A percentile compares a stretch with the other conserved stretches of the same genome.
Evolutionary conservation across 2,329 filamentous ascomycete genomes (phyloP).

Genomic region (Hypoxylon sp.): DNA sequence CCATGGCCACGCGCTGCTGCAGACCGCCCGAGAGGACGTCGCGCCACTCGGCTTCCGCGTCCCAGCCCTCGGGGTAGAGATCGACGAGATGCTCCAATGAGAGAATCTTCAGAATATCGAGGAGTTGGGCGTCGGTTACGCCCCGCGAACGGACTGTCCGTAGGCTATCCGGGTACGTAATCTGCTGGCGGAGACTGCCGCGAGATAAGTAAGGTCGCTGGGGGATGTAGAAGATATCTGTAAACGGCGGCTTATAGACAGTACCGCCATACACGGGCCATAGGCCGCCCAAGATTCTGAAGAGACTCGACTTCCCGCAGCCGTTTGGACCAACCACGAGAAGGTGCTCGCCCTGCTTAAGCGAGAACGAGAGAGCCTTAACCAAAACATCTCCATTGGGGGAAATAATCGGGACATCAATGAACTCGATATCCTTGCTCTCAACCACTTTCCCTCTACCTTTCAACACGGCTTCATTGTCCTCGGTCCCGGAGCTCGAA

Average conservation of each 20-base stretch:
- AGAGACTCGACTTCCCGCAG: conserved; percentile 95
- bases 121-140: conserved; percentile 84
- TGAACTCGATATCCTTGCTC: conserved; percentile 67
- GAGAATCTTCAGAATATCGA: conserved; percentile 81
- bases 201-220: conserved; percentile 94
- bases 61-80: conserved; percentile 83
- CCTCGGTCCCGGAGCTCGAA: conserved; percentile 84
- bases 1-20: conserved; percentile 97
- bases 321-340: conserved; percentile 97
- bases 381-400: conserved; percentile 96
- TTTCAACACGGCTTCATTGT: conserved; percentile 85
- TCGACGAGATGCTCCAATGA: conserved; percentile 87
- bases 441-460: conserved; percentile 87
- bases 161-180: conserved; percentile 93
- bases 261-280: conserved; percentile 98
- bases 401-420: conserved; percentile 87
- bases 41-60: conserved; percentile 96
- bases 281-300: conserved; percentile 94
- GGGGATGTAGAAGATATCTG: conserved; percentile 98
- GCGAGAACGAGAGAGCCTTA: conserved; percentile 85
- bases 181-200: conserved; percentile 93
- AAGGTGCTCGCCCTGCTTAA: conserved; percentile 88
- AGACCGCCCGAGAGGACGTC: conserved; percentile 92
- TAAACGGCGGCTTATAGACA: conserved; percentile 90
- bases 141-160: conserved; percentile 89